Percentiles rank a stretch among this genome's conserved stretches.
Evolutionary conservation across 2,329 filamentous ascomycete species (phyloP).

Genomic region (Clonostachys byssicola): DNA sequence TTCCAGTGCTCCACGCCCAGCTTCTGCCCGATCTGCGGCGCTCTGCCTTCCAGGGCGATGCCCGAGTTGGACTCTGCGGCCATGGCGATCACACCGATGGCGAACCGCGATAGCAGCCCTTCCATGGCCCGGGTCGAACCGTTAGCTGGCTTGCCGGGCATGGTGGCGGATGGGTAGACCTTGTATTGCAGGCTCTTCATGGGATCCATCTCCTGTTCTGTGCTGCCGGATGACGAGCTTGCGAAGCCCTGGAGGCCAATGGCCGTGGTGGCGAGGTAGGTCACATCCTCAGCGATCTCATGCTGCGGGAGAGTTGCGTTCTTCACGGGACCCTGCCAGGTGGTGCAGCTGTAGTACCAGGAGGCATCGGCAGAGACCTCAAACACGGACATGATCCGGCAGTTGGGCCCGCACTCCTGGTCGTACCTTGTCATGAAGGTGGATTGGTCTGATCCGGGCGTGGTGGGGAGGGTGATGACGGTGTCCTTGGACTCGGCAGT

Average conservation of each 20-base stretch:
- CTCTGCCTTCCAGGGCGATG: constrained; percentile 17
- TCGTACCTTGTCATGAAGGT: constrained; percentile 26
- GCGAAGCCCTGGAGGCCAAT: constrained; percentile 35
- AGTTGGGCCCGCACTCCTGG: constrained; percentile 13
- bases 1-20: constrained; percentile 14
- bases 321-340: constrained; percentile 22
- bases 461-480: constrained; percentile 13
- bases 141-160: constrained; percentile 23
- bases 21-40: constrained; percentile 1
- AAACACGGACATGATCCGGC: constrained; percentile 25
- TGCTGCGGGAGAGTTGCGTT: constrained; percentile 28
- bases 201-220: constrained; percentile 11
- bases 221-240: constrained; percentile 5
- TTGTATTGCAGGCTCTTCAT: constrained; percentile 22
- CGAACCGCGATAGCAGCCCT: constrained; percentile 24
- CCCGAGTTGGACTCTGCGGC: constrained; percentile 20
- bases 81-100: constrained; percentile 25
- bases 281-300: constrained; percentile 23
- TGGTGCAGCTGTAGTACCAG: constrained; percentile 36
- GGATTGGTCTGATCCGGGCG: constrained; percentile 23
- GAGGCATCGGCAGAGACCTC: constrained; percentile 25
- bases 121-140: constrained; percentile 27
- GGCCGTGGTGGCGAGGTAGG: constrained; percentile 22
- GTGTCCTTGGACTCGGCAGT: constrained; percentile 10
- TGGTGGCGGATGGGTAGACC: constrained; percentile 33